Conservation (phyloP, 768 basidiomycete genomes). For the Dioszegia aurantiaca region DNA sequence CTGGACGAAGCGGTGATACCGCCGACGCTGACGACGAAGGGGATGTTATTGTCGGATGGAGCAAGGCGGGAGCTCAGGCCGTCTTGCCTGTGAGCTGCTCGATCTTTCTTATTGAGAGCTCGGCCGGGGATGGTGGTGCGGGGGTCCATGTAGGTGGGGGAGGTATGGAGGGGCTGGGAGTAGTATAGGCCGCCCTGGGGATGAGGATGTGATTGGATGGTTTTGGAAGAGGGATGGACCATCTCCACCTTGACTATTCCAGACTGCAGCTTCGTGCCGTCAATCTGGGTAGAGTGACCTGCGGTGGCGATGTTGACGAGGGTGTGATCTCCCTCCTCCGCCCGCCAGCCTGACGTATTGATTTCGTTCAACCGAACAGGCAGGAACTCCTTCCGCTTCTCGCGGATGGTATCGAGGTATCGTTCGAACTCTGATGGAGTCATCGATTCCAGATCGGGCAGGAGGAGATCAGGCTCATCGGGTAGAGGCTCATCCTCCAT, state of each 20-base stretch:
- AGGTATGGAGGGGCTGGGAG: neutral
- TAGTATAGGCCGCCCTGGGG: constrained; percentile 5
- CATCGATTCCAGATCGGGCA: constrained; percentile 22
- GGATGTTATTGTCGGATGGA: neutral
- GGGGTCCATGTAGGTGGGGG: constrained; percentile 8
- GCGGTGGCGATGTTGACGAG: constrained; percentile 19
- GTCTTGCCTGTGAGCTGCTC: neutral
- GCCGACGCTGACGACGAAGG: constrained; percentile 17
- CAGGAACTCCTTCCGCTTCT: constrained; percentile 14
- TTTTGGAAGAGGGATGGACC: neutral
- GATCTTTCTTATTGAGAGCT: constrained; percentile 15
- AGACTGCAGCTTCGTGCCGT: constrained; percentile 19
- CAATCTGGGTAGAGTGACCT: neutral
- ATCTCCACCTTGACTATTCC: constrained; percentile 4
- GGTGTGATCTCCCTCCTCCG: constrained; percentile 19
- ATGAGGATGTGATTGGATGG: constrained; percentile 15
- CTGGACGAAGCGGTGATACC: constrained; percentile 1
- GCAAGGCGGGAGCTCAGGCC: neutral
- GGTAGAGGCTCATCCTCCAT: neutral
- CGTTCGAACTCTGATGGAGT: constrained; percentile 28
- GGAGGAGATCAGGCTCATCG: neutral
- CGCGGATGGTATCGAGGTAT: constrained; percentile 35
- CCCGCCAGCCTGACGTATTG: neutral
- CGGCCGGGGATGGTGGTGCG: constrained; percentile 15
- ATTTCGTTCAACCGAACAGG: neutral